Conservation (phyloP, 495 filamentous ascomycete species). For the Xylaria sp. region DNA sequence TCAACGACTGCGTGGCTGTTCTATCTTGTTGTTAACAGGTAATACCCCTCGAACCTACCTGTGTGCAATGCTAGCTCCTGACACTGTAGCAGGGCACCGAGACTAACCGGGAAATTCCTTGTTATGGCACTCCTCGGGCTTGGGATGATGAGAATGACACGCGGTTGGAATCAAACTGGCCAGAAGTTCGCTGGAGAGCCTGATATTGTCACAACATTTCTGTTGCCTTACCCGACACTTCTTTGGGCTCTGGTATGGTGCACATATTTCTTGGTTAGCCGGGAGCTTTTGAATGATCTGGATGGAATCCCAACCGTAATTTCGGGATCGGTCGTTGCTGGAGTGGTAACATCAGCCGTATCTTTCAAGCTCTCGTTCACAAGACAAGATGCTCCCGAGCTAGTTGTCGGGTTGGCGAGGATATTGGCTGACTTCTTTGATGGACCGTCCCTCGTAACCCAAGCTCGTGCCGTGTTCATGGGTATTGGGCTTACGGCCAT, state of each 20-base stretch:
- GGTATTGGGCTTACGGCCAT: constrained; percentile 55
- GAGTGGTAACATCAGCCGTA: constrained; percentile 64
- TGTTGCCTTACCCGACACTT: constrained; percentile 63
- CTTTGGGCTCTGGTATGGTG: constrained; percentile 78
- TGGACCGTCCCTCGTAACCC: constrained; percentile 55
- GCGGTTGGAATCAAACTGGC: constrained; percentile 95
- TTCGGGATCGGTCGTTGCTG: constrained; percentile 38
- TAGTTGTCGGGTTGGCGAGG: constrained; percentile 63
- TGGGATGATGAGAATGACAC: constrained; percentile 64
- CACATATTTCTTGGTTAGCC: constrained; percentile 64
- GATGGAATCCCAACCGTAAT: constrained; percentile 41
- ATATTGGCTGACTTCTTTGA: constrained; percentile 51
- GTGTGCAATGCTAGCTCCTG: background rate
- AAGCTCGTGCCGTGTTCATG: constrained; percentile 60
- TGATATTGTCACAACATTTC: constrained; percentile 76
- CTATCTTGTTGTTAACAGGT: constrained; percentile 64
- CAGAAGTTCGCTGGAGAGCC: constrained; percentile 90
- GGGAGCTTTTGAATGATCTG: constrained; percentile 45
- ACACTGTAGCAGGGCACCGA: constrained; percentile 29
- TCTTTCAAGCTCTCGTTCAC: constrained; percentile 86
- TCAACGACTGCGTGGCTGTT: constrained; percentile 76
- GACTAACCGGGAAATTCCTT: constrained; percentile 13
- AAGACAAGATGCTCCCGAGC: constrained; percentile 82
- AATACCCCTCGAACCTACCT: background rate
- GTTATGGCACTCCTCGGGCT: constrained; percentile 42